Conservation (phyloP, 345 rosid genomes). For the Eucalyptus coolabah region DNA sequence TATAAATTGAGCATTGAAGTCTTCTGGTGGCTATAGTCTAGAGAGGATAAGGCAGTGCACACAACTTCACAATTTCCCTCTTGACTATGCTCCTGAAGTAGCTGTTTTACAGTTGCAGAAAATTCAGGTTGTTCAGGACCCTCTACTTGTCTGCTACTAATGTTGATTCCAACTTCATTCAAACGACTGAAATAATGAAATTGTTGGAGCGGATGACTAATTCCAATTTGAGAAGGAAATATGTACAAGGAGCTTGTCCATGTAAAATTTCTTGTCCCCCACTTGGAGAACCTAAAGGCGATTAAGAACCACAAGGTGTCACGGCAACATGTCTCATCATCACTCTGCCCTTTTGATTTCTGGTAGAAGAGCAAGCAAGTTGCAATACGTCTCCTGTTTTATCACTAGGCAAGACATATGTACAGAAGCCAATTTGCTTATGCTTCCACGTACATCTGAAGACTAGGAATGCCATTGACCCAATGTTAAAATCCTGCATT, state of each 20-base stretch:
- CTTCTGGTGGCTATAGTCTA: neutral
- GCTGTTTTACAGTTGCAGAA: neutral
- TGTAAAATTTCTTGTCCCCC: neutral
- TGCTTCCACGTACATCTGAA: neutral
- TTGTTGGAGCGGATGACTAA: neutral
- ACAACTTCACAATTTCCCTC: neutral
- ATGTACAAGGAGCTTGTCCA: neutral
- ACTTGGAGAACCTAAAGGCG: neutral
- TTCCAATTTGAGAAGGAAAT: neutral
- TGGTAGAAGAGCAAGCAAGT: neutral
- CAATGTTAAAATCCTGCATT: neutral
- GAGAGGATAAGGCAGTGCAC: neutral
- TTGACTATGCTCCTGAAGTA: neutral
- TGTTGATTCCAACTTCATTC: neutral
- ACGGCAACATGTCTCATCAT: neutral
- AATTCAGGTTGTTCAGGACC: neutral
- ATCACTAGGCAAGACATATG: neutral
- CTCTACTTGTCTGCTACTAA: neutral
- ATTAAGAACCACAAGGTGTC: neutral
- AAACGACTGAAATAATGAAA: neutral
- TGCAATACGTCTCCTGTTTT: neutral
- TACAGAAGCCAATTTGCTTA: neutral
- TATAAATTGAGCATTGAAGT: neutral
- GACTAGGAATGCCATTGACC: neutral
- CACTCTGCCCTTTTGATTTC: neutral